phyloP scores from a whole-genome alignment of 2,329 filamentous ascomycete species.

The Botrytis hyacinthi region DNA sequence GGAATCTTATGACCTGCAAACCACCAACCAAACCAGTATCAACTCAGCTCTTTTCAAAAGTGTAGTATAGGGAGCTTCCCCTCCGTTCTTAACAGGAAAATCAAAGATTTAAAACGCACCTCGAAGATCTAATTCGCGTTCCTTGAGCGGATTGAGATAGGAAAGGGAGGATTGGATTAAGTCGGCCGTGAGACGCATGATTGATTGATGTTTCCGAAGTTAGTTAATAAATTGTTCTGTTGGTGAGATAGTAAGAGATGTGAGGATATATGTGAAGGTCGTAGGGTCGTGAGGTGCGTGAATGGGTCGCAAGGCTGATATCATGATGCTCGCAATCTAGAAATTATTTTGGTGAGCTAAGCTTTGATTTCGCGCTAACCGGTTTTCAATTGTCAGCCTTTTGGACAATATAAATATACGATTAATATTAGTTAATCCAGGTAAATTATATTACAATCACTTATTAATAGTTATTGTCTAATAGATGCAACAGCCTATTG shows the following conservation, averaged over 20 bases:
- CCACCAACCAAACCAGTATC: constrained; percentile 59
- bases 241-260: constrained; percentile 12
- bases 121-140: constrained; percentile 98
- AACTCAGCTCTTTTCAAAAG: constrained; percentile 73
- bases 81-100: constrained; percentile 77
- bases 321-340: constrained; percentile 1
- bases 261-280: not conserved
- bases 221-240: not conserved
- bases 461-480: not conserved
- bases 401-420: not conserved
- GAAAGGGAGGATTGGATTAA: constrained; percentile 92
- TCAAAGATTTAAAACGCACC: constrained; percentile 64
- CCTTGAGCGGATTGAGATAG: constrained; percentile 97
- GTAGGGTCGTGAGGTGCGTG: not conserved
- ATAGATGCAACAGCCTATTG: not conserved
- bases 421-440: not conserved
- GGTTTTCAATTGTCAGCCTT: constrained; percentile 2
- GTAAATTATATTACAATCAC: not conserved
- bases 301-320: constrained; percentile 14
- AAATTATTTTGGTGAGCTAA: constrained; percentile 15
- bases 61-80: constrained; percentile 69
- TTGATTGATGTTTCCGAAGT: constrained; percentile 17
- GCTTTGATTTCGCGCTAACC: constrained; percentile 12
- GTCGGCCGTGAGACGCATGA: constrained; percentile 92
- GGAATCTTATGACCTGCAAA: constrained; percentile 95